Evolutionary conservation across 257 asterid species (phyloP), one percentile per base, ranked within the genome.

Genomic region (Jacaranda copaia): DNA sequence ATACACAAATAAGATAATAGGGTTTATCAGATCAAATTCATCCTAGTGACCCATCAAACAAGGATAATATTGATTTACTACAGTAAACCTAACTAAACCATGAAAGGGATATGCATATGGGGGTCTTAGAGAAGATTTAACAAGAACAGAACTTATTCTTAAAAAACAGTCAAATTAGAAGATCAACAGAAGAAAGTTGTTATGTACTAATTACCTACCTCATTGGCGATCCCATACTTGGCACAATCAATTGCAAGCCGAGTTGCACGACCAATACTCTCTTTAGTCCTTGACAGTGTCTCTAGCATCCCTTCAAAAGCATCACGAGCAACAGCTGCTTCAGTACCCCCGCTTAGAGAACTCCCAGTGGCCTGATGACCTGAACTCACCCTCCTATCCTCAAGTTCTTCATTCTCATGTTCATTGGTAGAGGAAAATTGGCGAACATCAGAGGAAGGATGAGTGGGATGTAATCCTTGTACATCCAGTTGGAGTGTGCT

Each of bases 171-270:
- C 43, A 3, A 80, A 81, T 43, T 14, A 60, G 80, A 40, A 63
- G 46, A 62, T 57, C 63, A 35, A 40, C 52, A 53, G 51, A 75
- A 69, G 55, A 75, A 70, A 71, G 70, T 45, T 66, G 39, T 39
- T 20, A 45, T 39, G 63, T 70, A 58, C 45, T 64, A 75, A 75
- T 71, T 71, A 74, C 70, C 73, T 68, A 95, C 99, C 97, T 95
- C 97, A 90, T 88, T 90, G 78, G 98, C 89, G 19, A 95, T 89
- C 80, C 99, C 99, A 83, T 90, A 87, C 84, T 95, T 95, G 15
- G 99, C 98, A 75, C 99, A 95, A 84, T 95, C 99, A 85, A 95
- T 91, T 42, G 99, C 99, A 84, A 87, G 99, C 63, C 99, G 96
- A 62, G 99, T 95, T 52, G 99, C 99, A 58, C 99, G 98, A 10